Base-by-base conservation (phyloP, 805 yeast genomes). In the Crinitomyces ghanaensis region DNA sequence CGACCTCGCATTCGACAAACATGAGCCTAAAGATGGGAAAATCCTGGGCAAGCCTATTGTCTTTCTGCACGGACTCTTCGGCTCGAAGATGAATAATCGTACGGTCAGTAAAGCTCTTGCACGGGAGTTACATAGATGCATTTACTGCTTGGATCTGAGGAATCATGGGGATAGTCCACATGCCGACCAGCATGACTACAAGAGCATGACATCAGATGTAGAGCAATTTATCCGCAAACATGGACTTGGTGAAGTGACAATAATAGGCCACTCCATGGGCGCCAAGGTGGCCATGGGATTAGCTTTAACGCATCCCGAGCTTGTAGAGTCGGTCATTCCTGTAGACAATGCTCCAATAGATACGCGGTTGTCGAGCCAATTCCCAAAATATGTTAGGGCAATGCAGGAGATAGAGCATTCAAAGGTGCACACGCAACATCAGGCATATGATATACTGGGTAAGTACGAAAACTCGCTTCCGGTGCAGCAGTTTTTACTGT, bases 161-260 rank as follows among this genome's bases (percentile, higher is more conserved):
- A 86, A 91, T 56, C 95, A 86, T 52, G 98, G 98, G 2, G 74
- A 68, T n/a, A 81, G 95, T 2, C 95, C 95, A 1, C 93, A 80
- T 45, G 51, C 48, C n/a, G 49, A 54, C 0, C 59, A 78, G 19
- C 82, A 81, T 47, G 86, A 80, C 49, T 86, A 86, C 54, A 77
- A 80, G 1, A 62, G 86, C 2, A 62, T 88, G 60, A 78, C 95
- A 1, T 76, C 81, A 0, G 98, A 88, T 53, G 84, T 88, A n/a
- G 84, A 76, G 43, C 46, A 57, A 13, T 88, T 85, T 50, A 67
- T 86, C 7, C 70, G 68, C 3, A 62, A 66, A 6, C 31, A 41
- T 25, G 43, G 54, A 2, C 44, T 65, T 28, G 44, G 51, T 16
- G 34, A 51, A 41, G 36, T 60, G 2, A 41, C 51, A 8, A 34